phyloP scores from a whole-genome alignment of 2,329 filamentous ascomycete species.

The Fusarium xyrophilum region DNA sequence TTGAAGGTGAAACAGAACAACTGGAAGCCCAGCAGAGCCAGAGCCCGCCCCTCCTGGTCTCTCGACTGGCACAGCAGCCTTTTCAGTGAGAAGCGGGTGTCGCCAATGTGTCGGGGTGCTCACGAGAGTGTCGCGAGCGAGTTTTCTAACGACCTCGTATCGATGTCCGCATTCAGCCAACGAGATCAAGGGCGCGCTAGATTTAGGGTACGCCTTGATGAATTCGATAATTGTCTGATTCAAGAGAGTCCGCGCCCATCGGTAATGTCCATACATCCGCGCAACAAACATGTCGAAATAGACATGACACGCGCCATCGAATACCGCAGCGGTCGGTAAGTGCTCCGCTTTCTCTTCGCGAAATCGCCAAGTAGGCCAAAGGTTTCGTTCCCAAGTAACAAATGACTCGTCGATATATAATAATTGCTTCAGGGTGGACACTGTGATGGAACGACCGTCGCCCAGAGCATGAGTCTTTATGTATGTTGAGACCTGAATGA shows the following conservation, averaged over 20 bases:
- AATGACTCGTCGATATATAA: slow-evolving; percentile 51
- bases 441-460: slow-evolving; percentile 49
- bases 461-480: slow-evolving; percentile 45
- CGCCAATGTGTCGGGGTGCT: slow-evolving; percentile 60
- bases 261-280: slow-evolving; percentile 65
- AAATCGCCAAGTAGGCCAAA: slow-evolving; percentile 50
- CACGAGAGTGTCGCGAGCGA: slow-evolving; percentile 54
- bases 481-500: slow-evolving; percentile 50
- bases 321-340: slow-evolving; percentile 53
- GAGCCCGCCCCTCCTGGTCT: slow-evolving; percentile 51
- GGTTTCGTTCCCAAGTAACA: slow-evolving; percentile 47
- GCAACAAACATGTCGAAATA: slow-evolving; percentile 62
- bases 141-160: slow-evolving; percentile 46
- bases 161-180: slow-evolving; percentile 42
- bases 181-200: slow-evolving; percentile 45
- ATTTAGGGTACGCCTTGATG: slow-evolving; percentile 49
- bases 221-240: slow-evolving; percentile 58
- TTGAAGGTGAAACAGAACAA: slow-evolving; percentile 57
- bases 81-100: slow-evolving; percentile 54
- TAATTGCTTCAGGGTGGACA: slow-evolving; percentile 49
- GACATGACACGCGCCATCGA: slow-evolving; percentile 60
- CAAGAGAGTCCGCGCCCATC: slow-evolving; percentile 63
- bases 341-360: slow-evolving; percentile 43
- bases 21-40: slow-evolving; percentile 57
- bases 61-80: slow-evolving; percentile 46